Percentiles rank a stretch among this genome's conserved stretches.
Conservation (phyloP, 345 rosid species). For the Gossypium rotundifolium region DNA sequence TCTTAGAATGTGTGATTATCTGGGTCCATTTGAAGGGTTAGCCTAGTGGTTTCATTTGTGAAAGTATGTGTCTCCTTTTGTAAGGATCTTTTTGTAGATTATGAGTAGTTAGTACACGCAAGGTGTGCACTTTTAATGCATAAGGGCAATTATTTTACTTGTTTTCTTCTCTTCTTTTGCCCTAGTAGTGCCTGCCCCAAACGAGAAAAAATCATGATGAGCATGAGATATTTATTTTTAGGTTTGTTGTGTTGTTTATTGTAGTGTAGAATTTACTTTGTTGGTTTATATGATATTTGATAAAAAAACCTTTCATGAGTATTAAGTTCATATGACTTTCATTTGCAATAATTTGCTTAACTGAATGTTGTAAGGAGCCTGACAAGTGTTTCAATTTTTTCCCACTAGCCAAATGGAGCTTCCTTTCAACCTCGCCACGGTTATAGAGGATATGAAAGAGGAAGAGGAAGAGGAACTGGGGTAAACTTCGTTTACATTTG, state of each 20-base stretch:
- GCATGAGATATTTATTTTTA: not conserved
- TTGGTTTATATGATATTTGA: not conserved
- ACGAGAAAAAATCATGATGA: not conserved
- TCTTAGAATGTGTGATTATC: not conserved
- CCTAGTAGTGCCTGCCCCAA: not conserved
- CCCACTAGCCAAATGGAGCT: constrained; percentile 57
- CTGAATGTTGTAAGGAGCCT: constrained; percentile 16
- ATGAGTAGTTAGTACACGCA: not conserved
- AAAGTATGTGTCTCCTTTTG: not conserved
- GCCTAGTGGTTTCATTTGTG: not conserved
- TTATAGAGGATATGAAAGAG: constrained; percentile 71
- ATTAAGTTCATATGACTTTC: not conserved
- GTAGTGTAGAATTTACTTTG: not conserved
- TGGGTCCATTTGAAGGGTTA: not conserved
- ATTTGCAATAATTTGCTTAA: not conserved
- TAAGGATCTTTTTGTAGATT: not conserved
- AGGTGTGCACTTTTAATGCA: not conserved
- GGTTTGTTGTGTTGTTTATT: not conserved
- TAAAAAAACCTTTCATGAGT: not conserved
- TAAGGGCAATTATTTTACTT: not conserved
- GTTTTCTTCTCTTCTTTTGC: not conserved
- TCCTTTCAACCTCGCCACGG: constrained; percentile 46
- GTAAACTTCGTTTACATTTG: constrained; percentile 30
- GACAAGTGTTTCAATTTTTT: not conserved
- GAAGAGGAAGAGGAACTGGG: constrained; percentile 46